Percentiles rank a stretch among this genome's conserved stretches.
Conservation (phyloP, 345 rosid genomes). For the Hevea brasiliensis region DNA sequence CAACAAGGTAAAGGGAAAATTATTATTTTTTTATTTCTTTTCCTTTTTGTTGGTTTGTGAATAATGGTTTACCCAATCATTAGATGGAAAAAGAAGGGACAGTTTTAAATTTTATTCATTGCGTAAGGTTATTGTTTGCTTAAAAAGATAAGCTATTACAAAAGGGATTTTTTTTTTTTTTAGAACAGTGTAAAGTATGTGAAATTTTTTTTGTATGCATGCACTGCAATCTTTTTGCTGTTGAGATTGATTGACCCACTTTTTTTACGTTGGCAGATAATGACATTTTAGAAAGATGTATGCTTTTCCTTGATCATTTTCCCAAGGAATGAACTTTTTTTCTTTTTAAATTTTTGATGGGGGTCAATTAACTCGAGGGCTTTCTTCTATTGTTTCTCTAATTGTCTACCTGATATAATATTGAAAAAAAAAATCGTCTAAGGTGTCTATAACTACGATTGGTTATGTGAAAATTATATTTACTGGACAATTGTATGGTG, state of each 20-base stretch:
- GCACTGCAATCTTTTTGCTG: conserved; percentile 38
- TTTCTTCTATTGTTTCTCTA: too few relatives aligned
- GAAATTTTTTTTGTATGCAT: conserved; percentile 31
- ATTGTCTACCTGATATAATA: too few relatives aligned
- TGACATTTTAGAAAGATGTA: conserved; percentile 44
- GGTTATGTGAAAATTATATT: too few relatives aligned
- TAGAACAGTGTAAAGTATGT: not conserved
- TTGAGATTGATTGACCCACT: conserved; percentile 57
- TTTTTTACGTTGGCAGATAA: conserved; percentile 42
- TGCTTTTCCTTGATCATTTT: too few relatives aligned
- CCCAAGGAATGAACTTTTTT: conserved; percentile 12
- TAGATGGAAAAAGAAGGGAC: conserved; percentile 27
- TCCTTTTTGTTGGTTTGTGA: not conserved
- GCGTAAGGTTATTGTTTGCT: not conserved
- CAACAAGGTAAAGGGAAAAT: conserved; percentile 60
- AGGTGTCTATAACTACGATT: not conserved
- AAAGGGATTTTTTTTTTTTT: not conserved
- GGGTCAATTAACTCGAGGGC: too few relatives aligned
- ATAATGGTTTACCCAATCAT: conserved; percentile 29
- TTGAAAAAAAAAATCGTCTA: too few relatives aligned
- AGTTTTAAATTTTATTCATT: not conserved
- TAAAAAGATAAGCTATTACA: conserved; percentile 4
- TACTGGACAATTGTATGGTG: not conserved
- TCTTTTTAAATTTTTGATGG: too few relatives aligned
- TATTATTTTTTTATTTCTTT: not conserved